These are phyloP conservation scores for Hypoxylon lienhwacheense DNA, from an alignment of 495 filamentous ascomycete species.

Conservation along the genomic window DNA sequence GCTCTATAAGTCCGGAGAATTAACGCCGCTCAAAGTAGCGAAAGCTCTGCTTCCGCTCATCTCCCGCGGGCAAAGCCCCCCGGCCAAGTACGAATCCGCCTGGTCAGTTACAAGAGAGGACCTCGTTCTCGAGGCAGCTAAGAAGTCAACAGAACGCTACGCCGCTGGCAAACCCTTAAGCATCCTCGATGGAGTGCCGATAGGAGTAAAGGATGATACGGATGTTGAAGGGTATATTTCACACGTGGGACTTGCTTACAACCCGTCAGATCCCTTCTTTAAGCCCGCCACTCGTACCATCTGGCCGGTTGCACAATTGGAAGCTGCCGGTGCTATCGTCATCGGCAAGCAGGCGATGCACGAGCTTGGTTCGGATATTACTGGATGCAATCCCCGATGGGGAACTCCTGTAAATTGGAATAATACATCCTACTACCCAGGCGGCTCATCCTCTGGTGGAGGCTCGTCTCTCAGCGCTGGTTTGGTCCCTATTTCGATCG, in stretches of 20 bases:
- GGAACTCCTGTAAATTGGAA: constrained; percentile 86
- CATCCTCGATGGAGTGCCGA: constrained; percentile 79
- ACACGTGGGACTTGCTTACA: constrained; percentile 54
- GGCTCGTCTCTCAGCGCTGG: constrained; percentile 77
- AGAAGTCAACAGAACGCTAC: constrained; percentile 70
- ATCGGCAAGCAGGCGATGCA: constrained; percentile 92
- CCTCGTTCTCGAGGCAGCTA: constrained; percentile 65
- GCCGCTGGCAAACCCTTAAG: constrained; percentile 63
- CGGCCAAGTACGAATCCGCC: constrained; percentile 65
- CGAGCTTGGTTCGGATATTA: constrained; percentile 67
- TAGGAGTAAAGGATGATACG: constrained; percentile 86
- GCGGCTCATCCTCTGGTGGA: constrained; percentile 84
- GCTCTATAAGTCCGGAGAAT: constrained; percentile 65
- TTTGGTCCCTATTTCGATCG: constrained; percentile 78
- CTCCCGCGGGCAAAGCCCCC: constrained; percentile 54
- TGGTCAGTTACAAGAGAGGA: constrained; percentile 63
- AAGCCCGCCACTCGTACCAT: constrained; percentile 39
- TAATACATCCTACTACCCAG: constrained; percentile 78
- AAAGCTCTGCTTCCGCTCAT: constrained; percentile 72
- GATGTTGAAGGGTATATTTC: constrained; percentile 73
- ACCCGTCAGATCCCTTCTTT: constrained; percentile 46
- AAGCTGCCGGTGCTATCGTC: constrained; percentile 78
- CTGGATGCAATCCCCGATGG: constrained; percentile 43
- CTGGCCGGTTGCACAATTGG: constrained; percentile 76
- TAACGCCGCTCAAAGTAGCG: constrained; percentile 71